These are phyloP conservation scores for Fistulifera pelliculosa DNA, from an alignment of 108 stramenopile species.

Conservation along the genomic window DNA sequence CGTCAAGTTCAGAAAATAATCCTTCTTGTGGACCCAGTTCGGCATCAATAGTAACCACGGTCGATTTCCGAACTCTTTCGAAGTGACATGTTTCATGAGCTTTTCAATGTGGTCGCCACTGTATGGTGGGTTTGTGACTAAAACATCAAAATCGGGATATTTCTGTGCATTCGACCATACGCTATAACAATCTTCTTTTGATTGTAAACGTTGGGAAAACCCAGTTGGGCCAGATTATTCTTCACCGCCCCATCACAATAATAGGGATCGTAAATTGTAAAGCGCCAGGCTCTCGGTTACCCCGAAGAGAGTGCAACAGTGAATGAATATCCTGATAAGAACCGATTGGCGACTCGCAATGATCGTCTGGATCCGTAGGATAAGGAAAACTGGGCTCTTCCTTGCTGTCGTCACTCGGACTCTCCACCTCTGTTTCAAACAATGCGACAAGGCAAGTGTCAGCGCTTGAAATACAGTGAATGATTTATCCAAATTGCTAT, in stretches of 20 bases:
- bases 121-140: constrained; percentile 97
- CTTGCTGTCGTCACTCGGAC: too few relatives aligned
- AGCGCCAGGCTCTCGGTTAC: constrained; percentile 1
- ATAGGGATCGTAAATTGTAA: constrained; percentile 95
- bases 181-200: constrained; percentile 71
- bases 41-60: constrained; percentile 80
- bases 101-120: constrained; percentile 84
- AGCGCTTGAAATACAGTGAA: background rate
- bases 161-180: constrained; percentile 32
- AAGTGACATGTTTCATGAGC: constrained; percentile 59
- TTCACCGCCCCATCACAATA: constrained; percentile 91
- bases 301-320: constrained; percentile 40
- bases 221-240: constrained; percentile 59
- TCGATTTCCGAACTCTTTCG: constrained; percentile 23
- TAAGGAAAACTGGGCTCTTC: constrained; percentile 52
- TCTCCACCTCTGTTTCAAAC: too few relatives aligned
- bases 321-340: constrained; percentile 86
- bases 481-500: constrained; percentile 36
- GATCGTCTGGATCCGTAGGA: constrained; percentile 82
- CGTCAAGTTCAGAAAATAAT: constrained; percentile 36
- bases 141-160: constrained; percentile 63
- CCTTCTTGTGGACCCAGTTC: constrained; percentile 77
- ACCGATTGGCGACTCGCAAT: constrained; percentile 88
- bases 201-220: constrained; percentile 87
- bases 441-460: background rate